Evolutionary conservation across 305 asterid genomes (phyloP).

Genomic region (Fraxinus latifolia): DNA sequence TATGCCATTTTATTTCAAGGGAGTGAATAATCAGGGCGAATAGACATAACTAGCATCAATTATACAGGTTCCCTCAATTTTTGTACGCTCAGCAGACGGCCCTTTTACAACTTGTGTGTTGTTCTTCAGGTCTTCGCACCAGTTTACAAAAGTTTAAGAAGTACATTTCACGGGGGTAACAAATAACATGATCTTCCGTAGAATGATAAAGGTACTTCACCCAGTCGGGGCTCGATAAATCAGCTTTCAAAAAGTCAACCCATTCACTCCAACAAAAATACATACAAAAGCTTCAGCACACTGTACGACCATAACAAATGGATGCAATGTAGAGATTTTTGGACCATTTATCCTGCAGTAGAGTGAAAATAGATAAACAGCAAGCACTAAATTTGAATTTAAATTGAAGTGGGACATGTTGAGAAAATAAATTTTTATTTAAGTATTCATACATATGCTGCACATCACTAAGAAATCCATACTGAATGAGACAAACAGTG

Average conservation of each 20-base stretch:
- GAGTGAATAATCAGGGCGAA: not conserved
- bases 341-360: constrained; percentile 61
- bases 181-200: not conserved
- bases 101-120: not conserved
- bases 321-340: constrained; percentile 62
- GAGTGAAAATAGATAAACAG: constrained; percentile 1
- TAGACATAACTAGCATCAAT: not conserved
- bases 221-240: not conserved
- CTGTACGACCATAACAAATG: constrained; percentile 63
- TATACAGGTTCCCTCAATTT: not conserved
- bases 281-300: constrained; percentile 35
- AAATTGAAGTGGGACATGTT: not conserved
- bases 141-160: not conserved
- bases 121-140: not conserved
- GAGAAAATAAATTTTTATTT: not conserved
- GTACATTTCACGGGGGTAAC: not conserved
- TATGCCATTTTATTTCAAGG: not conserved
- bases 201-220: not conserved
- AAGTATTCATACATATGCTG: not conserved
- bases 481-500: not conserved
- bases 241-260: constrained; percentile 2
- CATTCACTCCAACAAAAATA: constrained; percentile 1
- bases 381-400: not conserved
- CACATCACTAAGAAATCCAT: not conserved
- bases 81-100: not conserved